Evolutionary conservation across 139 green algal species (phyloP).

Genomic region (Choricystis sp.): DNA sequence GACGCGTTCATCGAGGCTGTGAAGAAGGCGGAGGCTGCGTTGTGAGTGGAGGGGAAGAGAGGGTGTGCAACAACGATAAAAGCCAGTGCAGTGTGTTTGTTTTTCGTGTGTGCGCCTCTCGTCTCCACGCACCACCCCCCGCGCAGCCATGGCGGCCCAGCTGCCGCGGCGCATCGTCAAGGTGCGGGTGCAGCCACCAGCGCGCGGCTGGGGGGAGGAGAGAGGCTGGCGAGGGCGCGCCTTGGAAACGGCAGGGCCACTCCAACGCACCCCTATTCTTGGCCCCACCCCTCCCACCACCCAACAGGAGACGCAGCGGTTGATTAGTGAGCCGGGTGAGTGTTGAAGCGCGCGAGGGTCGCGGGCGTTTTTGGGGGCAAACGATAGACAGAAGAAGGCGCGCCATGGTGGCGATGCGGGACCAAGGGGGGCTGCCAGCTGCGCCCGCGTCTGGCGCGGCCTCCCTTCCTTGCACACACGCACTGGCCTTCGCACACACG

Average conservation of each 20-base stretch:
- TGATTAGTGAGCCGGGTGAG: conserved; percentile 88
- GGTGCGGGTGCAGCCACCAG: no score
- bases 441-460: neutral
- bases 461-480: neutral
- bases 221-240: neutral
- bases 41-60: neutral
- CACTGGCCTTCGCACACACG: no score
- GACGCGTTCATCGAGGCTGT: neutral
- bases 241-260: neutral
- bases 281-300: neutral
- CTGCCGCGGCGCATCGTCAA: conserved; percentile 64
- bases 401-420: no score
- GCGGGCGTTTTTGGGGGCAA: no score
- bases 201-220: no score
- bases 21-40: neutral
- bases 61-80: neutral
- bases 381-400: no score
- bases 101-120: neutral
- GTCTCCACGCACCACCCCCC: neutral
- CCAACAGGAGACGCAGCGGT: conserved; percentile 80
- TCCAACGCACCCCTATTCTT: neutral
- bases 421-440: neutral
- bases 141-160: conserved; percentile 12
- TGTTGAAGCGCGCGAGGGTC: no score
- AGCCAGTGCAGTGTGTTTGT: no score